Evolutionary conservation across 192 early-diverging fungal species (phyloP).

Genomic region (Radiomyces spectabilis): DNA sequence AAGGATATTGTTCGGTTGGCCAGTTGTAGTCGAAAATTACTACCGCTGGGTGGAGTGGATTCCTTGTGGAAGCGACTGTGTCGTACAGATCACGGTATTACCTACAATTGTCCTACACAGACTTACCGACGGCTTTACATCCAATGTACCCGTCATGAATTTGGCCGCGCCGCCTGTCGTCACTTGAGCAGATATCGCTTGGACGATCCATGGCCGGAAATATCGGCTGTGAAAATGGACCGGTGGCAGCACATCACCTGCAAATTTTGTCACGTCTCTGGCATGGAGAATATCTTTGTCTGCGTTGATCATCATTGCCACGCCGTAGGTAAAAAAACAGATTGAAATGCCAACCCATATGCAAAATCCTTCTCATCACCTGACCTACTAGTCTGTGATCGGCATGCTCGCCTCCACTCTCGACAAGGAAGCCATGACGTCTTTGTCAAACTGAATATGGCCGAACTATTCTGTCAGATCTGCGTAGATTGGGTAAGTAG

Average conservation of each 20-base stretch:
- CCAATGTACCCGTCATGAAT: background rate
- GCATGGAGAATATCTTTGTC: background rate
- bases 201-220: background rate
- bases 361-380: background rate
- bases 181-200: background rate
- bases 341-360: background rate
- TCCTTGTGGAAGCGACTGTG: slow-evolving; percentile 7
- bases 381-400: slow-evolving; percentile 8
- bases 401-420: slow-evolving; percentile 10
- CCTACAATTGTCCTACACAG: slow-evolving; percentile 2
- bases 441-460: slow-evolving; percentile 11
- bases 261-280: background rate
- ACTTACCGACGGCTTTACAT: background rate
- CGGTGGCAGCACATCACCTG: no score
- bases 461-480: slow-evolving; percentile 9
- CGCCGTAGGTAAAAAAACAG: background rate
- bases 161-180: background rate
- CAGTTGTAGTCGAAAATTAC: background rate
- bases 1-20: background rate
- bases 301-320: slow-evolving; percentile 1
- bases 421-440: background rate
- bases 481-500: slow-evolving; percentile 16
- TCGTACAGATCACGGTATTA: slow-evolving; percentile 3
- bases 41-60: background rate
- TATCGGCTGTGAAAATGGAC: background rate